Evolutionary conservation across 2,329 filamentous ascomycete genomes (phyloP).

Genomic region (Hymenoscyphus occultus): DNA sequence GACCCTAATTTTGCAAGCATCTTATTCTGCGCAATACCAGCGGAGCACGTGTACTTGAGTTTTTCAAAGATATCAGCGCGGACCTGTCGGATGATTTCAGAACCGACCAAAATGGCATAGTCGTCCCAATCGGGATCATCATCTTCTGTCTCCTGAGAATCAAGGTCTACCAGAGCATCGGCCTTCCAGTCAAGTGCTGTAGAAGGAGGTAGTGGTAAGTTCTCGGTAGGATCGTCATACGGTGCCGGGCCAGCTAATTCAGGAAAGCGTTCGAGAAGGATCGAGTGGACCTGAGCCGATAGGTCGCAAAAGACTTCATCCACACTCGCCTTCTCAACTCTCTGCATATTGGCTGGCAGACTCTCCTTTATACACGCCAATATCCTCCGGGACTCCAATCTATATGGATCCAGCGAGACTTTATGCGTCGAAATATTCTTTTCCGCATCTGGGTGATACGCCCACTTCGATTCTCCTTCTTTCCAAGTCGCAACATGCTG

Average conservation of each 20-base stretch:
- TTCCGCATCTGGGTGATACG: conserved; percentile 78
- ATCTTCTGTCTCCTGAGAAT: conserved; percentile 68
- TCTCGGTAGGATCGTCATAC: conserved; percentile 69
- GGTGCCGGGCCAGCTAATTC: conserved; percentile 66
- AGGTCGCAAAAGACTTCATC: conserved; percentile 96
- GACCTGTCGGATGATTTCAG: conserved; percentile 80
- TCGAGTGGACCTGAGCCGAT: conserved; percentile 75
- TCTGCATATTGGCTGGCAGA: conserved; percentile 63
- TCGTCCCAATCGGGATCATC: conserved; percentile 96
- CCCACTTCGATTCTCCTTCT: conserved; percentile 89
- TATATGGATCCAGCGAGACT: conserved; percentile 90
- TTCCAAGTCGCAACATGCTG: conserved; percentile 96
- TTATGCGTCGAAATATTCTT: conserved; percentile 84
- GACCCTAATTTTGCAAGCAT: conserved; percentile 94
- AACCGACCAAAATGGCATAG: conserved; percentile 78
- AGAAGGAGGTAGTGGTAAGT: conserved; percentile 68
- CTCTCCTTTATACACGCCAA: conserved; percentile 72
- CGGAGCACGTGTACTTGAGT: conserved; percentile 88
- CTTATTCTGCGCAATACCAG: conserved; percentile 85
- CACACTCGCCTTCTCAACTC: conserved; percentile 88
- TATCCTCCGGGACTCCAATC: conserved; percentile 80
- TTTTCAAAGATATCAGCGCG: conserved; percentile 65
- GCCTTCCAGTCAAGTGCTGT: conserved; percentile 79
- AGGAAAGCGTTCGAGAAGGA: conserved; percentile 73
- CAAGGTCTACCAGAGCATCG: conserved; percentile 78